Evolutionary conservation across 345 rosid species (phyloP).

Genomic region (Turritis glabra): DNA sequence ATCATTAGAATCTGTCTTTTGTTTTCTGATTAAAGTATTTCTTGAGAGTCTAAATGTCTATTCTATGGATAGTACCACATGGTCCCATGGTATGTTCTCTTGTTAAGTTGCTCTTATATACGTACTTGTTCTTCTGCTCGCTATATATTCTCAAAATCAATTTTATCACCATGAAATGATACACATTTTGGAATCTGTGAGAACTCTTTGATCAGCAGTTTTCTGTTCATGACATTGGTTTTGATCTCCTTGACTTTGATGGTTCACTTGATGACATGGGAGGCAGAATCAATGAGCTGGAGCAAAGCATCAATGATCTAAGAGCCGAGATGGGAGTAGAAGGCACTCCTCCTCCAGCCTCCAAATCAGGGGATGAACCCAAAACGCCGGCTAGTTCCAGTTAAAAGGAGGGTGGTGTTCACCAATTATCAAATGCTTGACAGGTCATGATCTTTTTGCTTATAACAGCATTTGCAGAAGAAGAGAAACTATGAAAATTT

Average conservation of each 20-base stretch:
- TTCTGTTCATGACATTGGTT: not conserved
- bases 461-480: not conserved
- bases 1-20: not conserved
- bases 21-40: not conserved
- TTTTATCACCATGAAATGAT: not conserved
- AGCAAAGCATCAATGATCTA: conserved; percentile 81
- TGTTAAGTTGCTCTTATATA: not conserved
- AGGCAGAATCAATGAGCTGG: conserved; percentile 71
- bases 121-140: not conserved
- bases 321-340: conserved; percentile 81
- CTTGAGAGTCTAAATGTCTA: not conserved
- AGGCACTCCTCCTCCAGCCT: conserved; percentile 64
- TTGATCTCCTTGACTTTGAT: conserved; percentile 50
- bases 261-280: conserved; percentile 92
- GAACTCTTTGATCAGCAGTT: not conserved
- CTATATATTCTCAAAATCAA: not conserved
- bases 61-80: not conserved
- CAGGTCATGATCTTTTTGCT: conserved; percentile 14
- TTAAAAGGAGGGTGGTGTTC: not conserved
- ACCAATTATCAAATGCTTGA: not conserved
- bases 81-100: not conserved
- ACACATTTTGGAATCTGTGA: not conserved
- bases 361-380: conserved; percentile 54
- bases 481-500: not conserved
- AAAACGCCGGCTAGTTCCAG: conserved; percentile 50